These are phyloP conservation scores for Ogataea pignaliae DNA, from an alignment of 805 yeast genomes.

Conservation along the genomic window DNA sequence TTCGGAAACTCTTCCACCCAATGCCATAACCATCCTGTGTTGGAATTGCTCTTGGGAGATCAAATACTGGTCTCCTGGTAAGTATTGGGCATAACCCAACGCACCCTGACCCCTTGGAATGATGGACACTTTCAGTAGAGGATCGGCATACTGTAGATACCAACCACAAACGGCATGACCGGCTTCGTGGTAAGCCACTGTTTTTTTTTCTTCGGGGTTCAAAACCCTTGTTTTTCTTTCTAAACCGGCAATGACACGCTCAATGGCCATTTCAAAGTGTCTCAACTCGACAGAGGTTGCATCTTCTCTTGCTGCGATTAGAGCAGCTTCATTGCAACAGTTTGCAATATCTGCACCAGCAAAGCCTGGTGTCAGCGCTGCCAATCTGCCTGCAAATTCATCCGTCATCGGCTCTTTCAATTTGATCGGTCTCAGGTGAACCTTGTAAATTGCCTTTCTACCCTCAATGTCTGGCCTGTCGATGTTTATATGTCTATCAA, in stretches of 20 bases:
- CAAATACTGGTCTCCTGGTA: slow-evolving; percentile 88
- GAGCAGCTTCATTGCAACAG: slow-evolving; percentile 94
- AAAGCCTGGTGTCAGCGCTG: slow-evolving; percentile 96
- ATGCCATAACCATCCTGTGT: slow-evolving; percentile 93
- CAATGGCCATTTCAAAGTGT: slow-evolving; percentile 95
- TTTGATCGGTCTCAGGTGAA: slow-evolving; percentile 73
- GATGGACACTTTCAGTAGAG: slow-evolving; percentile 89
- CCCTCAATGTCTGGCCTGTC: slow-evolving; percentile 96
- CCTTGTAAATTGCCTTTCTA: slow-evolving; percentile 85
- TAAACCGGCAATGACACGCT: slow-evolving; percentile 93
- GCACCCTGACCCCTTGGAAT: slow-evolving; percentile 98
- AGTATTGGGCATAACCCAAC: slow-evolving; percentile 93
- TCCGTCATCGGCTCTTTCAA: slow-evolving; percentile 45
- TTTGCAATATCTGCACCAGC: slow-evolving; percentile 99
- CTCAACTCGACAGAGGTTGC: slow-evolving; percentile 62
- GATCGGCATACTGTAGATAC: slow-evolving; percentile 89
- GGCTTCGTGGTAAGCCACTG: slow-evolving; percentile 97
- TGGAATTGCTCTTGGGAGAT: slow-evolving; percentile 65
- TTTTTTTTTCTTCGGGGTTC: slow-evolving; percentile 78
- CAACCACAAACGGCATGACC: slow-evolving; percentile 99
- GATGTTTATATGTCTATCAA: slow-evolving; percentile 86
- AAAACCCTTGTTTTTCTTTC: slow-evolving; percentile 85
- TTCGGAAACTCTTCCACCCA: slow-evolving; percentile 96
- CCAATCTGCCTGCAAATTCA: slow-evolving; percentile 76
- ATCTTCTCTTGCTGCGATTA: slow-evolving; percentile 87